Evolutionary conservation across 2,329 filamentous ascomycete species (phyloP).

Genomic region (Penicillium sp.): DNA sequence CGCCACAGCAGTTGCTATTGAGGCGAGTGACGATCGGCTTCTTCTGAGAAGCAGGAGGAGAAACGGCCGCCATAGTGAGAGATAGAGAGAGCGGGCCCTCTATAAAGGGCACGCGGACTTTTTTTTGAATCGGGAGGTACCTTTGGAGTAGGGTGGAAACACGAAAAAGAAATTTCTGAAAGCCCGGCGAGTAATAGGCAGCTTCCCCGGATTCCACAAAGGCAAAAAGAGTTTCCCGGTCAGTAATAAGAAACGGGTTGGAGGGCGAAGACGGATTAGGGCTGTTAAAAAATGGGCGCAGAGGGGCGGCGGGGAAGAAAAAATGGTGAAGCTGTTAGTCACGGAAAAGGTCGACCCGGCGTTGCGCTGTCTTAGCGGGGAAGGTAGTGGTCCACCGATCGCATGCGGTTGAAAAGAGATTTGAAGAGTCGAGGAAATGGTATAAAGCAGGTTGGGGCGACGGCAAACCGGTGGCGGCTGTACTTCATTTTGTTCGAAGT

Average conservation of each 20-base stretch:
- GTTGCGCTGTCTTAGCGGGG: conserved; percentile 13
- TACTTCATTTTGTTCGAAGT: background rate
- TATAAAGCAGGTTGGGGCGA: background rate
- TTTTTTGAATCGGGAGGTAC: conserved; percentile 7
- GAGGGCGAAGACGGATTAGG: conserved; percentile 2
- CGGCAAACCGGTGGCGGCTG: conserved; percentile 7
- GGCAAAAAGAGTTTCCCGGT: conserved; percentile 19
- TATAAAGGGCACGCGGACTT: conserved; percentile 23
- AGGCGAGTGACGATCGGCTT: conserved; percentile 27
- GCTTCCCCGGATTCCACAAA: conserved; percentile 33
- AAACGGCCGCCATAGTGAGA: conserved; percentile 31
- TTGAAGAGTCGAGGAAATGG: background rate
- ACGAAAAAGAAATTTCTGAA: conserved; percentile 13
- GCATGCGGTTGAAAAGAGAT: background rate
- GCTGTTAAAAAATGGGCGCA: conserved; percentile 14
- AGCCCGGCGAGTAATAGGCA: conserved; percentile 20
- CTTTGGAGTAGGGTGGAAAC: conserved; percentile 5
- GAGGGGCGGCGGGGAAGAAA: conserved; percentile 22
- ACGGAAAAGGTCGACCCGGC: conserved; percentile 28
- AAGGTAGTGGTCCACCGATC: conserved; percentile 6
- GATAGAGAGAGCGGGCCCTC: conserved; percentile 19
- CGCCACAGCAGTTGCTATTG: conserved; percentile 21
- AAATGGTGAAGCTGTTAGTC: conserved; percentile 35
- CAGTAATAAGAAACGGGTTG: background rate
- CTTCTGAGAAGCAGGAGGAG: conserved; percentile 21